Evolutionary conservation across 495 filamentous ascomycete genomes (phyloP).

Genomic region (Entonaema liquescens): DNA sequence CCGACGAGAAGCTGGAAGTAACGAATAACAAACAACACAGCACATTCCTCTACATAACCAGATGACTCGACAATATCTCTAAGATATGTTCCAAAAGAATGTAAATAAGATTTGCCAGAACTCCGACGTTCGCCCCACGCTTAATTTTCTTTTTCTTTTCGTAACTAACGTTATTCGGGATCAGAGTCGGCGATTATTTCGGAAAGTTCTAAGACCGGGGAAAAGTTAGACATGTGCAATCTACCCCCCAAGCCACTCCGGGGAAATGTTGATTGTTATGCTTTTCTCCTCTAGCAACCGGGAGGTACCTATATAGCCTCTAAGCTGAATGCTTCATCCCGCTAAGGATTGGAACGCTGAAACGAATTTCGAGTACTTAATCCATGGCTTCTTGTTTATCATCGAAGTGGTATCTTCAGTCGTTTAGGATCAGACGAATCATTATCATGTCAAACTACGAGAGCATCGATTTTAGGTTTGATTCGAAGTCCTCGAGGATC

Average conservation of each 20-base stretch:
- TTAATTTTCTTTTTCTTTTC: constrained; percentile 9
- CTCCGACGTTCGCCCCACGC: not conserved
- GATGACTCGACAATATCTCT: not conserved
- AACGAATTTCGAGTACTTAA: not conserved
- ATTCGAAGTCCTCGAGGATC: not conserved
- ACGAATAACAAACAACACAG: no score
- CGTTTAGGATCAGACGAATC: constrained; percentile 8
- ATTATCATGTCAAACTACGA: constrained; percentile 8
- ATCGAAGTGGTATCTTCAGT: not conserved
- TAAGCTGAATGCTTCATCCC: no score
- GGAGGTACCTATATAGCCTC: no score
- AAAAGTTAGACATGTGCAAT: not conserved
- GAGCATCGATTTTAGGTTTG: constrained; percentile 12
- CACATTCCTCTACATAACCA: not conserved
- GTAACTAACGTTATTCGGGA: not conserved
- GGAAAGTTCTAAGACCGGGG: not conserved
- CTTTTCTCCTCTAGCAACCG: no score
- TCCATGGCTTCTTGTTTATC: not conserved
- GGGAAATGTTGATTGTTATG: not conserved
- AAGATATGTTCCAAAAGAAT: not conserved
- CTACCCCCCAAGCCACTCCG: not conserved
- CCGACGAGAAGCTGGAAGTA: not conserved
- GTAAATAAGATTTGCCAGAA: not conserved
- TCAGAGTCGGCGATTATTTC: not conserved
- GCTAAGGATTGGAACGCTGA: not conserved